phyloP scores from a whole-genome alignment of 306 rosid genomes.

The Glycine soja region DNA sequence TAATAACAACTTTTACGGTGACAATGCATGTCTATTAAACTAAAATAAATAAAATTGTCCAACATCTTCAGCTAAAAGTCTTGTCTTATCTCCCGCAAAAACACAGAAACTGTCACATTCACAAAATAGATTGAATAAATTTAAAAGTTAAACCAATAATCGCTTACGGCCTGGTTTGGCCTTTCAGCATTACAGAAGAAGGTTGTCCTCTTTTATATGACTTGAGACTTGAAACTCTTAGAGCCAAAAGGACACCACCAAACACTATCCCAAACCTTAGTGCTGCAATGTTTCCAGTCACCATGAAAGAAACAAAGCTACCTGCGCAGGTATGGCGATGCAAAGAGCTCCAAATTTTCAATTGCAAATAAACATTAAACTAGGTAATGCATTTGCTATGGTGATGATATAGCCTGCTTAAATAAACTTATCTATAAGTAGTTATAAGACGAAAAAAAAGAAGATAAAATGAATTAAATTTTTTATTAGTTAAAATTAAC shows the following conservation, averaged over 20 bases:
- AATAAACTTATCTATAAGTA: too few relatives aligned
- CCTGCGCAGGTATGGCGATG: too few relatives aligned
- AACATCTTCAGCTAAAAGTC: not conserved
- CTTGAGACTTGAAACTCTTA: not conserved
- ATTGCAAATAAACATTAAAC: not conserved
- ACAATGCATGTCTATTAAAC: too few relatives aligned
- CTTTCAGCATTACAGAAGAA: not conserved
- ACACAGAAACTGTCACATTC: not conserved
- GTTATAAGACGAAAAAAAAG: too few relatives aligned
- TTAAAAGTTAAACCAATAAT: not conserved
- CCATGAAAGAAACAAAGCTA: not conserved
- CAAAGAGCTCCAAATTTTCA: not conserved
- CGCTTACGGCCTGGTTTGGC: not conserved
- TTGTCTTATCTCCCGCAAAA: too few relatives aligned
- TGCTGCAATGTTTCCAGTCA: not conserved
- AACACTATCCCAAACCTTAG: conserved; percentile 7
- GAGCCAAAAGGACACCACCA: not conserved
- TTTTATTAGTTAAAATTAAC: too few relatives aligned
- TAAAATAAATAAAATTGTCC: not conserved
- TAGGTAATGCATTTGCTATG: not conserved
- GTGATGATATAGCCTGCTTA: too few relatives aligned
- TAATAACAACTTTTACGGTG: too few relatives aligned
- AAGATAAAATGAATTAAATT: too few relatives aligned
- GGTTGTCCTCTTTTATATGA: not conserved
- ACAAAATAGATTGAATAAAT: not conserved